Base-by-base conservation (phyloP, 2,329 filamentous ascomycete species). In the Colletotrichum sansevieriae region DNA sequence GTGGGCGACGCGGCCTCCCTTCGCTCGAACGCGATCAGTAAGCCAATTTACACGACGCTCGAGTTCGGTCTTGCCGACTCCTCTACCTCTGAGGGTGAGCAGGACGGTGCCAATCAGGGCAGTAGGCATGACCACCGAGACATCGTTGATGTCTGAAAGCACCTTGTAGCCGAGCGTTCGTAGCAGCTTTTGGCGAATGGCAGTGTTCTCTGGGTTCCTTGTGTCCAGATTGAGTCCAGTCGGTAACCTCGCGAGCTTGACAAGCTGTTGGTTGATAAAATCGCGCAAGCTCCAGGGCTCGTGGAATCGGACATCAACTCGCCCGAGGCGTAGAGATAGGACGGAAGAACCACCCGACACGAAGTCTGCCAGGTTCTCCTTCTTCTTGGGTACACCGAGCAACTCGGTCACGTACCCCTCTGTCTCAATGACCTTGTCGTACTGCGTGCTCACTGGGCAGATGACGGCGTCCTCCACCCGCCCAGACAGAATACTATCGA, bases 341-440 rank as follows among this genome's bases (percentile, higher is more conserved):
- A 99, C 91, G 0, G 93, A 97, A 0, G 94, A 97, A 3, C 87
- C 87, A 33, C 93, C 89, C 1, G 91, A 92, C n/a, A 99, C 81
- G 74, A 99, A 97, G 75, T 97, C 93, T 39, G 90, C 88, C 43
- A 99, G 82, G 71, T 97, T 98, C 77, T 99, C 96, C 77, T 97
- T 97, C 75, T 93, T 93, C 80, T 99, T 99, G 0, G 96, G 96
- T 70, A 97, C 91, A 3, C 96, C 96, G 0, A 99, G 86, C 2
- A 99, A 87, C 78, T 99, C 96, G 39, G 91, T 96, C 51, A 98
- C 95, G 76, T 99, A 99, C 5, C 94, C 96, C 79, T 97, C 94
- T 1, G 97, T 97, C 79, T 99, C 96, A 68, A 99, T 97, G 64
- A 99, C 96, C 77, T 98, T 99, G 84, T 99, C 96, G 77, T 99